A percentile compares a stretch with the other conserved stretches of the same genome.
Evolutionary conservation across 805 yeast species (phyloP).

Genomic region (Teunomyces barrocoloradensis): DNA sequence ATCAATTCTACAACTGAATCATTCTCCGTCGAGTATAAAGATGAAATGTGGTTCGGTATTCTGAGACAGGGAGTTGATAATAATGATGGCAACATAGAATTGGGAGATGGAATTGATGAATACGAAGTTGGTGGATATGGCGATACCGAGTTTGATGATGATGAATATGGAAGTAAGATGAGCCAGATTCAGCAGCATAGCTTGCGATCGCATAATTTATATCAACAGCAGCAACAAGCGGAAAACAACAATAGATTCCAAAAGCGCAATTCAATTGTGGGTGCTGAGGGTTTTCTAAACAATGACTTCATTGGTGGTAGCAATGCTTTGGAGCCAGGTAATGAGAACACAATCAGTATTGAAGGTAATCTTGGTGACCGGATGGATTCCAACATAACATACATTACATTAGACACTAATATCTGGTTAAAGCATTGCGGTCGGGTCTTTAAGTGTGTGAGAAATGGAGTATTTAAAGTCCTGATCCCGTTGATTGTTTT

Average conservation of each 20-base stretch:
- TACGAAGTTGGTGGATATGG: slow-evolving; percentile 22
- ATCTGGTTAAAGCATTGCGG: slow-evolving; percentile 84
- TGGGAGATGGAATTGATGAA: slow-evolving; percentile 22
- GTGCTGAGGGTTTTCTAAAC: slow-evolving; percentile 22
- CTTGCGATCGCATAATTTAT: slow-evolving; percentile 13
- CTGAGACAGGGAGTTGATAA: slow-evolving; percentile 13
- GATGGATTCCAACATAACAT: slow-evolving; percentile 56
- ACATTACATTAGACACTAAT: slow-evolving; percentile 70
- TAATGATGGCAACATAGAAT: slow-evolving; percentile 15
- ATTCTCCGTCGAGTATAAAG: slow-evolving; percentile 15
- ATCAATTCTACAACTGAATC: slow-evolving; percentile 16
- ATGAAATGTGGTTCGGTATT: slow-evolving; percentile 23
- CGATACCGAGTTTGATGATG: slow-evolving; percentile 33
- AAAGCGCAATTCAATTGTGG: slow-evolving; percentile 9
- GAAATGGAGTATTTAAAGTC: slow-evolving; percentile 55
- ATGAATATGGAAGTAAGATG: slow-evolving; percentile 18
- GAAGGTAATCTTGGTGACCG: slow-evolving; percentile 55
- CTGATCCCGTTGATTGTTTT: slow-evolving; percentile 74
- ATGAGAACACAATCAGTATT: slow-evolving; percentile 8
- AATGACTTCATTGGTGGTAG: slow-evolving; percentile 20
- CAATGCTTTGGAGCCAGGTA: slow-evolving; percentile 12
- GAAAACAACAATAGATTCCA: slow-evolving; percentile 11
- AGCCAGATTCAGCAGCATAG: slow-evolving; percentile 6
- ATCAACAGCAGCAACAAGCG: slow-evolving; percentile 17
- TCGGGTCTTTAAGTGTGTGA: slow-evolving; percentile 63